A percentile compares a stretch with the other conserved stretches of the same genome.
Evolutionary conservation across 768 basidiomycete genomes (phyloP).

Genomic region (Hypholoma fasciculare): DNA sequence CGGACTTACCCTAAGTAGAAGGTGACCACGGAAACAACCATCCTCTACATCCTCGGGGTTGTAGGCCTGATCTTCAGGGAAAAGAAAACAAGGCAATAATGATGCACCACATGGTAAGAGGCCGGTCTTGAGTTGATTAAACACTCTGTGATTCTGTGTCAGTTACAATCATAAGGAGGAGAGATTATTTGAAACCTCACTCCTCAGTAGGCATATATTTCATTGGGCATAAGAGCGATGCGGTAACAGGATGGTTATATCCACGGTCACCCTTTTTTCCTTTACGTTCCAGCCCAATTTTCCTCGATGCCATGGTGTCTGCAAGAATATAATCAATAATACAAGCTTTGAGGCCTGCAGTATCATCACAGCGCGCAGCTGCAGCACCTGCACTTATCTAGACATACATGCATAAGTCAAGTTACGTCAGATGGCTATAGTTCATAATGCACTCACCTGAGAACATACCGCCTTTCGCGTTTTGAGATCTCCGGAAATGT

Average conservation of each 20-base stretch:
- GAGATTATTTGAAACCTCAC: neutral
- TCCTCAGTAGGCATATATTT: neutral
- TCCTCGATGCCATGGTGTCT: neutral
- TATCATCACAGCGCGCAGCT: constrained; percentile 7
- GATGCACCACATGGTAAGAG: neutral
- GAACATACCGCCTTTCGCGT: neutral
- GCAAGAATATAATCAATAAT: constrained; percentile 7
- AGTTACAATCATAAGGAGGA: neutral
- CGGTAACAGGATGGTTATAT: constrained; percentile 10
- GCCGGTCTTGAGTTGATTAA: neutral
- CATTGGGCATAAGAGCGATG: constrained; percentile 3
- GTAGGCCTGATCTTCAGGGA: constrained; percentile 1
- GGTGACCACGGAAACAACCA: constrained; percentile 9
- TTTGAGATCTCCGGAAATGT: neutral
- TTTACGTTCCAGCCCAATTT: neutral
- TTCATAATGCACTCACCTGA: neutral
- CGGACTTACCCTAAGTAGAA: constrained; percentile 7
- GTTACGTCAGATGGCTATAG: neutral
- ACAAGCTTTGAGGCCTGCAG: constrained; percentile 1
- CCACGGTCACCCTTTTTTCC: constrained; percentile 10
- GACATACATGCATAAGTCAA: neutral
- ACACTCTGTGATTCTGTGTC: neutral
- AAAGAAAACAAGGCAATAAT: constrained; percentile 7
- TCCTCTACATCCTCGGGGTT: constrained; percentile 1
- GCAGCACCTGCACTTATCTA: constrained; percentile 4